These are phyloP conservation scores for Hypomyces rosellus DNA, from an alignment of 2,329 filamentous ascomycete species.

Conservation along the genomic window DNA sequence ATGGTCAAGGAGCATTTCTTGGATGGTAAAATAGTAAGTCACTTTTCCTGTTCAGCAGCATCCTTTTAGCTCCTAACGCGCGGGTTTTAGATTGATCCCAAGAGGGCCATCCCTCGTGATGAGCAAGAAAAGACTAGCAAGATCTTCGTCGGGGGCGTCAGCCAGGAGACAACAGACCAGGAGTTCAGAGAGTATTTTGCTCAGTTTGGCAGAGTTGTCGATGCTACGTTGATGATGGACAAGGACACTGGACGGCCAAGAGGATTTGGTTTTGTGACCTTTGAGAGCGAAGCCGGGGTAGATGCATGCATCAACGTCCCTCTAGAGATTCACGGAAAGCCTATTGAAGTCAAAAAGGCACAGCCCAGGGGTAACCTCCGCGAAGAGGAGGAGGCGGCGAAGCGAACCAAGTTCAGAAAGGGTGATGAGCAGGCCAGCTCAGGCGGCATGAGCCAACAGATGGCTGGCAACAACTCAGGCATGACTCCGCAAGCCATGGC, in stretches of 20 bases:
- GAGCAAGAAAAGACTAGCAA: constrained; percentile 98
- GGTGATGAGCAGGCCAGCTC: constrained; percentile 39
- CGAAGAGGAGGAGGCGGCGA: constrained; percentile 73
- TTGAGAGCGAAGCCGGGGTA: constrained; percentile 91
- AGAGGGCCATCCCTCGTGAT: constrained; percentile 92
- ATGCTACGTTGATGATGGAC: constrained; percentile 99
- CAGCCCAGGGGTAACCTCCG: constrained; percentile 91
- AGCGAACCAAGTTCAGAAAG: constrained; percentile 57
- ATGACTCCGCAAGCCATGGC: constrained; percentile 98
- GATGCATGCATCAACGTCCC: constrained; percentile 81
- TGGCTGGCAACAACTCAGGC: constrained; percentile 43
- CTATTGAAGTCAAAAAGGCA: constrained; percentile 97
- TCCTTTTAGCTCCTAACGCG: no score
- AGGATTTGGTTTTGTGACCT: constrained; percentile 97
- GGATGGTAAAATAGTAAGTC: constrained; percentile 92
- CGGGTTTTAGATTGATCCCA: constrained; percentile 77
- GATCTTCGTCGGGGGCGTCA: constrained; percentile 97
- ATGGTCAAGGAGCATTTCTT: constrained; percentile 99
- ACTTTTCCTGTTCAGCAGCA: no score
- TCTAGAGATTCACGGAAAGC: constrained; percentile 89
- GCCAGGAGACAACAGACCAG: constrained; percentile 91
- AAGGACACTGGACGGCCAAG: constrained; percentile 96
- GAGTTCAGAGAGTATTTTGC: constrained; percentile 97
- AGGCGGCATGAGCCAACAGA: constrained; percentile 34
- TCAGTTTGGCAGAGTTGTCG: constrained; percentile 91